Base-by-base conservation (phyloP, 768 basidiomycete species). In the Harrya chromipes region DNA sequence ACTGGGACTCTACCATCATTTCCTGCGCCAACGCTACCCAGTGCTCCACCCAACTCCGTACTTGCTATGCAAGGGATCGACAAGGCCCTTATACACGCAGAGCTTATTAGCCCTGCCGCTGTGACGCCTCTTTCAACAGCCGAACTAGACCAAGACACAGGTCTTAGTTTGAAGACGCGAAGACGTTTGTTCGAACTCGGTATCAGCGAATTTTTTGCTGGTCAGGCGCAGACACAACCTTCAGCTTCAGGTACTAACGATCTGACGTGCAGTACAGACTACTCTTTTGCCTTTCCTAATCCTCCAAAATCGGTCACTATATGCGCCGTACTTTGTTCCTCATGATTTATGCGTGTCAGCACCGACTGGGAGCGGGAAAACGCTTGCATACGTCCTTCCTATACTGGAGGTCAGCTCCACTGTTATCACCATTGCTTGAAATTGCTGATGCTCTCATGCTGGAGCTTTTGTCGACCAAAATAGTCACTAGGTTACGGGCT, bases 291-390 rank as follows among this genome's bases (percentile, higher is more conserved):
- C 95, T 1, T 83, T 92, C 61, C 74, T 98, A 0, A 77, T 94
- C 13, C 74, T 77, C 14, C 43, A 71, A 41, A 62, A 74, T 16
- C 52, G 72, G 43, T 66, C 73, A 1, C 67, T 93, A 10, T 90
- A 91, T 60, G 71, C 76, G 37, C 84, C 90, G 0, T 84, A 80
- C 57, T 64, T 78, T 49, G 76, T 81, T 31, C 84, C 84, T 23
- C 77, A 77, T 23, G 97, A 99, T 68, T 78, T 94, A 12, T 94
- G 94, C 57, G 89, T 95, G 12, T 97, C 93, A 8, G 97, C 97
- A 1, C 97, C 97, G 0, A 99, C 97, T 0, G 97, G 97, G 20
- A 97, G 94, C 58, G 97, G 97, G 0, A 99, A 99, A 69, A 99
- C 95, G 0, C 76, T 99, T 24, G 90, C 92, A n/a, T 99, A 99